phyloP scores from a whole-genome alignment of 192 early-diverging fungal genomes.

The Podila horticola region DNA sequence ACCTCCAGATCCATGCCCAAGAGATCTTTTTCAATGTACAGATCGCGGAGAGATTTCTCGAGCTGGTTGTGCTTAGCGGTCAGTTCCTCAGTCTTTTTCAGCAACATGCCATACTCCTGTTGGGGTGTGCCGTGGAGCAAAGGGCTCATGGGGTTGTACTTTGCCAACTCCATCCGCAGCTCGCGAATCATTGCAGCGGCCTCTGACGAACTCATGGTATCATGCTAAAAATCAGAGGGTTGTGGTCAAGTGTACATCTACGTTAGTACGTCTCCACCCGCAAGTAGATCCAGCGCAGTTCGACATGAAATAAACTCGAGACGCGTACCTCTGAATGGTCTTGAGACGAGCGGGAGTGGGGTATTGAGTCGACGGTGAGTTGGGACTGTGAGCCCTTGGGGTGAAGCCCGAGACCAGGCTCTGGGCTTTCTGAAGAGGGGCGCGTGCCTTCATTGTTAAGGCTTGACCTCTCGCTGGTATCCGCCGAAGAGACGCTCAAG shows the following conservation, averaged over 20 bases:
- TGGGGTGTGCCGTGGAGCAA: constrained; percentile 39
- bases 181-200: constrained; percentile 19
- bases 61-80: constrained; percentile 28
- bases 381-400: constrained; percentile 6
- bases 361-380: constrained; percentile 4
- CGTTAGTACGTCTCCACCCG: neutral
- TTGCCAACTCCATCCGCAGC: constrained; percentile 39
- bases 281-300: neutral
- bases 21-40: constrained; percentile 50
- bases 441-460: neutral
- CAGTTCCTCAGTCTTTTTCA: constrained; percentile 24
- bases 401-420: neutral
- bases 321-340: constrained; percentile 11
- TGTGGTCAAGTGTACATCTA: neutral
- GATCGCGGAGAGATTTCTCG: constrained; percentile 36
- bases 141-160: constrained; percentile 39
- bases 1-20: constrained; percentile 46
- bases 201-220: constrained; percentile 21
- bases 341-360: neutral
- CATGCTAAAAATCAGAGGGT: constrained; percentile 6
- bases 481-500: constrained; percentile 21
- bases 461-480: constrained; percentile 11
- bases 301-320: neutral
- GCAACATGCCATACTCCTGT: constrained; percentile 23
- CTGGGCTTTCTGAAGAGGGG: constrained; percentile 12